Conservation (phyloP, 2,329 filamentous ascomycete genomes). For the Aurifilum marmelostoma region DNA sequence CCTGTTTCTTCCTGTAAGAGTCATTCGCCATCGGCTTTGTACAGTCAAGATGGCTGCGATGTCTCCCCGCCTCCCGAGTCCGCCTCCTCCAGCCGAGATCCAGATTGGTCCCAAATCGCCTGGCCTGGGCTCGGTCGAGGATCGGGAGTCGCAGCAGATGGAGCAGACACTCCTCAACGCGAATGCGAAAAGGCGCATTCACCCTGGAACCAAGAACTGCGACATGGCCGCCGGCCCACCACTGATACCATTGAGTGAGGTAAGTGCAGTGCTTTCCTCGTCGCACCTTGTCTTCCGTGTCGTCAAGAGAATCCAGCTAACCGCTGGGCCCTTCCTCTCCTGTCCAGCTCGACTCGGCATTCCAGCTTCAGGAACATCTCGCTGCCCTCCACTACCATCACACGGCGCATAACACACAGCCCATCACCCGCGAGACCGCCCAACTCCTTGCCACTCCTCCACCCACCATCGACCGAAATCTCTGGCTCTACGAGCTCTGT, state of each 20-base stretch:
- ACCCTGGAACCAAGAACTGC: slow-evolving; percentile 86
- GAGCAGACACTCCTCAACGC: slow-evolving; percentile 69
- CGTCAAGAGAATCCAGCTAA: background rate
- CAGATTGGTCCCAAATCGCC: slow-evolving; percentile 65
- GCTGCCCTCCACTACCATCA: slow-evolving; percentile 87
- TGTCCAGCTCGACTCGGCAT: slow-evolving; percentile 86
- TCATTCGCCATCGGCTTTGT: slow-evolving; percentile 6
- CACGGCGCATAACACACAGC: slow-evolving; percentile 67
- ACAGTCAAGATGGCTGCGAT: slow-evolving; percentile 67
- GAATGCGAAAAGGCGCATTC: slow-evolving; percentile 81
- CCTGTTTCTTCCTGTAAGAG: background rate
- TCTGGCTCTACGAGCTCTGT: slow-evolving; percentile 98
- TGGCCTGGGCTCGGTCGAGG: slow-evolving; percentile 41
- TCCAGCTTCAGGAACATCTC: slow-evolving; percentile 95
- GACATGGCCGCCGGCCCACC: slow-evolving; percentile 94
- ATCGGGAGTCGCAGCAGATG: slow-evolving; percentile 62
- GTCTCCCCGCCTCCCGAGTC: slow-evolving; percentile 91
- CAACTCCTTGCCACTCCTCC: slow-evolving; percentile 78
- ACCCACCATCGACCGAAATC: slow-evolving; percentile 76
- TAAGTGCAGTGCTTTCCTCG: slow-evolving; percentile 46
- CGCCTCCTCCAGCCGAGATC: slow-evolving; percentile 91
- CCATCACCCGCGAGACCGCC: slow-evolving; percentile 78
- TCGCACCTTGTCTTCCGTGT: background rate
- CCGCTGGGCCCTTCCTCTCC: background rate
- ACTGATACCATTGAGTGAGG: slow-evolving; percentile 81